Conservation (phyloP, 257 asterid species). For the Solanum gracilifrons region DNA sequence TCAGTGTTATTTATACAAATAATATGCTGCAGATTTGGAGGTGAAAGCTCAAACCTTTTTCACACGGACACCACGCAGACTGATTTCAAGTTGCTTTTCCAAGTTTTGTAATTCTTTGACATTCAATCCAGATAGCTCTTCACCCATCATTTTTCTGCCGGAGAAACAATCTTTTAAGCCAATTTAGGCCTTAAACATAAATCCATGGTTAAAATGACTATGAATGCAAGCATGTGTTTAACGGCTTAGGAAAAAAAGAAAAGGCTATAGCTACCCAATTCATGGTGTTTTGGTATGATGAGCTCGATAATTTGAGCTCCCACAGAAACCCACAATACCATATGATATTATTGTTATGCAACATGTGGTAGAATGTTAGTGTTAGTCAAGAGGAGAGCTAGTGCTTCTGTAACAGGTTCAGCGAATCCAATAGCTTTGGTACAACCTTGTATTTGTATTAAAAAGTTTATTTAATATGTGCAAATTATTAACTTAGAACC, state of each 20-base stretch:
- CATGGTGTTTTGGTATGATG: too few species aligned
- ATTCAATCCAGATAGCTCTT: slow-evolving; percentile 50
- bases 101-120: slow-evolving; percentile 46
- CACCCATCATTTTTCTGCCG: slow-evolving; percentile 57
- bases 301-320: too few species aligned
- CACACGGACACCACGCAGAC: slow-evolving; percentile 45
- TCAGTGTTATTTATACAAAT: neutral
- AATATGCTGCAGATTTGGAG: neutral
- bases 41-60: slow-evolving; percentile 35
- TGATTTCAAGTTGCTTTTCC: slow-evolving; percentile 57
- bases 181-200: neutral
- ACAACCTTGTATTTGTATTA: too few species aligned
- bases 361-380: too few species aligned
- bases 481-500: too few species aligned
- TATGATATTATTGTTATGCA: too few species aligned
- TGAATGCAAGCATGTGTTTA: neutral
- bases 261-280: too few species aligned
- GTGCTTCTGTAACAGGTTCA: too few species aligned
- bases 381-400: too few species aligned
- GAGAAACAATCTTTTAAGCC: neutral
- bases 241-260: neutral
- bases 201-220: neutral
- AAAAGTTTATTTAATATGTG: too few species aligned
- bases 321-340: too few species aligned
- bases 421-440: too few species aligned